Conservation (phyloP, 139 green algal genomes). For the Cymbomonas tetramitiformis region DNA sequence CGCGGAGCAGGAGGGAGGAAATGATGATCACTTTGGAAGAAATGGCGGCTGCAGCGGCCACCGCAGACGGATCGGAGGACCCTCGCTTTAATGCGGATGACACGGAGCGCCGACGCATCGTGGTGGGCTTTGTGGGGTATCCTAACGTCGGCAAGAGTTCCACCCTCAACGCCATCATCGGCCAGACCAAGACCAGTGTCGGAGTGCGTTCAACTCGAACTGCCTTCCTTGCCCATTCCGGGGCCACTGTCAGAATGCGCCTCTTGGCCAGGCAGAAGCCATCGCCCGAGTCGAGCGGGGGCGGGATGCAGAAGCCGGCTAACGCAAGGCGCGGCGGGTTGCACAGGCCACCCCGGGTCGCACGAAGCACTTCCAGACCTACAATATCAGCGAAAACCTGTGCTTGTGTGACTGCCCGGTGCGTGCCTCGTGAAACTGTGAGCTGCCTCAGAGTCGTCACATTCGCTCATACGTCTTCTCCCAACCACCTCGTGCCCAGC, state of each 20-base stretch:
- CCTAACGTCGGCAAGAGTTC: slow-evolving; percentile 91
- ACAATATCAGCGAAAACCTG: slow-evolving; percentile 55
- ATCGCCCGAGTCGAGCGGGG: no score
- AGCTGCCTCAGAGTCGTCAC: slow-evolving; percentile 5
- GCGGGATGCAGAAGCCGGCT: no score
- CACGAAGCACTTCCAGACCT: slow-evolving; percentile 98
- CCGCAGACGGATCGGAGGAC: not conserved
- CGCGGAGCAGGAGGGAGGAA: no score
- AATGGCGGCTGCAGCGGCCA: no score
- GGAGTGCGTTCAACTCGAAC: no score
- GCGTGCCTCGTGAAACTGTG: no score
- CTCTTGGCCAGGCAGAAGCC: no score
- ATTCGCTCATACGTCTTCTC: not conserved
- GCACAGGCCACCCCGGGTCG: slow-evolving; percentile 88
- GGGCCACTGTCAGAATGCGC: no score
- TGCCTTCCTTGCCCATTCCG: no score
- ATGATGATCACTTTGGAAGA: no score
- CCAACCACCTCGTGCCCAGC: no score
- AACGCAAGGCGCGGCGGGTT: no score
- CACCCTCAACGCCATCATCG: slow-evolving; percentile 89
- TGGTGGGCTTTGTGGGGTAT: slow-evolving; percentile 65
- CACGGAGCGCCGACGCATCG: not conserved
- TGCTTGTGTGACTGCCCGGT: slow-evolving; percentile 78
- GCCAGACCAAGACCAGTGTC: slow-evolving; percentile 85
- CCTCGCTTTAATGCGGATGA: not conserved